Percentiles rank a stretch among this genome's conserved stretches.
Evolutionary conservation across 2,329 filamentous ascomycete genomes (phyloP).

Genomic region (Sclerotinia borealis): DNA sequence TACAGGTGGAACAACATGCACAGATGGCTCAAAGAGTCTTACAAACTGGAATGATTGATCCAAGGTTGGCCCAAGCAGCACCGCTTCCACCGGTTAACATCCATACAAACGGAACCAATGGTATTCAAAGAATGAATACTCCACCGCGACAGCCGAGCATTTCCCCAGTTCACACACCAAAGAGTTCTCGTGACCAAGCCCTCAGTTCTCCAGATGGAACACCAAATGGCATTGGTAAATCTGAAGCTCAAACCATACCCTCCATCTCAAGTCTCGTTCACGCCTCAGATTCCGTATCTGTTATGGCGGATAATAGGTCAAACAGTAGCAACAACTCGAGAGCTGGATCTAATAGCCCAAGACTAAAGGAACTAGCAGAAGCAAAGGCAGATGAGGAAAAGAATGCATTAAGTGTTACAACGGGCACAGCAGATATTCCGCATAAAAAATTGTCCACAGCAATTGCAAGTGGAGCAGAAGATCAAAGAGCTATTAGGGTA

Average conservation of each 20-base stretch:
- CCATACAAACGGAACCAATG: slow-evolving; percentile 18
- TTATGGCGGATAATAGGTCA: slow-evolving; percentile 29
- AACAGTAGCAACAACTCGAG: slow-evolving; percentile 28
- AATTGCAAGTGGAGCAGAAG: slow-evolving; percentile 47
- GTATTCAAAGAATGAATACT: slow-evolving; percentile 17
- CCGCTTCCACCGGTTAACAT: slow-evolving; percentile 20
- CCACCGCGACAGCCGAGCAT: slow-evolving; percentile 19
- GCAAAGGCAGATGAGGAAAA: slow-evolving; percentile 32
- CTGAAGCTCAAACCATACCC: slow-evolving; percentile 30
- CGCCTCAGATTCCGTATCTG: slow-evolving; percentile 26
- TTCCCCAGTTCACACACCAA: slow-evolving; percentile 5
- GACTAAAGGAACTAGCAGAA: slow-evolving; percentile 26
- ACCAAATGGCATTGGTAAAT: slow-evolving; percentile 14
- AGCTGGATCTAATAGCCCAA: slow-evolving; percentile 27
- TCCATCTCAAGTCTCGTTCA: slow-evolving; percentile 31
- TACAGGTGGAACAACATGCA: slow-evolving; percentile 32
- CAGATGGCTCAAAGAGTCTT: slow-evolving; percentile 28
- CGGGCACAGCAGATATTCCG: slow-evolving; percentile 40
- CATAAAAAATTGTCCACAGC: slow-evolving; percentile 45
- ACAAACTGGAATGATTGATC: slow-evolving; percentile 27
- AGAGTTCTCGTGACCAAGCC: slow-evolving; percentile 10
- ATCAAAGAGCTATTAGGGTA: slow-evolving; percentile 58
- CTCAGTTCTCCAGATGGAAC: slow-evolving; percentile 16
- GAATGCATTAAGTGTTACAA: not conserved
- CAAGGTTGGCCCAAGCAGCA: slow-evolving; percentile 8